phyloP scores from a whole-genome alignment of 176 grass and related monocot species.

The Lolium perenne region DNA sequence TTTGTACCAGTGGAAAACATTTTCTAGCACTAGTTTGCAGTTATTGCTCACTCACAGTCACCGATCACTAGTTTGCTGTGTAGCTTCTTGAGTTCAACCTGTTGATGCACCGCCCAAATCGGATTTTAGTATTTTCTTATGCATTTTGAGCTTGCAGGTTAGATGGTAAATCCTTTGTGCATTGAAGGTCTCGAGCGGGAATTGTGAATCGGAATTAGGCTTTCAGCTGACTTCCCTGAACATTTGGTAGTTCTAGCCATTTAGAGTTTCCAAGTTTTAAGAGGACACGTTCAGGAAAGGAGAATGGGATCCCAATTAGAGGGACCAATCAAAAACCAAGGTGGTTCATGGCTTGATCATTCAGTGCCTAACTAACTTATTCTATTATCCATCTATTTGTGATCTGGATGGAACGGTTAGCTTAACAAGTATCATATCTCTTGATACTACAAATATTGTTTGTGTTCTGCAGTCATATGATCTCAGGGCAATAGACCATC shows the following conservation, averaged over 20 bases:
- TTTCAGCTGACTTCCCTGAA: not conserved
- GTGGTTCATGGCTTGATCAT: not conserved
- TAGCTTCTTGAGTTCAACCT: not conserved
- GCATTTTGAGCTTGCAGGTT: not conserved
- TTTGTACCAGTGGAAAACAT: not conserved
- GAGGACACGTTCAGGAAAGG: not conserved
- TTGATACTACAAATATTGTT: not conserved
- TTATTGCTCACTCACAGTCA: not conserved
- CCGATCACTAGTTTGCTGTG: not conserved
- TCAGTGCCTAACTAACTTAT: not conserved
- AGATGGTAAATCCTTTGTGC: not conserved
- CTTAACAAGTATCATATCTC: not conserved
- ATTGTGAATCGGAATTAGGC: not conserved
- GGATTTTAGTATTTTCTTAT: not conserved
- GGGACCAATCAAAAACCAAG: not conserved
- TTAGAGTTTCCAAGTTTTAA: not conserved
- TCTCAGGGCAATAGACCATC: conserved; percentile 5
- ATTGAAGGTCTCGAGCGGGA: not conserved
- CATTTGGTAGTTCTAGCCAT: not conserved
- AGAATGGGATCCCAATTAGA: not conserved
- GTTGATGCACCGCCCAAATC: not conserved
- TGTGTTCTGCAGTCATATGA: not conserved
- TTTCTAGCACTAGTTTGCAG: no score
- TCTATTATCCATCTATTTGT: not conserved
- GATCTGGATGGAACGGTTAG: not conserved